Conservation (phyloP, 257 asterid species). For the Asclepias syriaca region DNA sequence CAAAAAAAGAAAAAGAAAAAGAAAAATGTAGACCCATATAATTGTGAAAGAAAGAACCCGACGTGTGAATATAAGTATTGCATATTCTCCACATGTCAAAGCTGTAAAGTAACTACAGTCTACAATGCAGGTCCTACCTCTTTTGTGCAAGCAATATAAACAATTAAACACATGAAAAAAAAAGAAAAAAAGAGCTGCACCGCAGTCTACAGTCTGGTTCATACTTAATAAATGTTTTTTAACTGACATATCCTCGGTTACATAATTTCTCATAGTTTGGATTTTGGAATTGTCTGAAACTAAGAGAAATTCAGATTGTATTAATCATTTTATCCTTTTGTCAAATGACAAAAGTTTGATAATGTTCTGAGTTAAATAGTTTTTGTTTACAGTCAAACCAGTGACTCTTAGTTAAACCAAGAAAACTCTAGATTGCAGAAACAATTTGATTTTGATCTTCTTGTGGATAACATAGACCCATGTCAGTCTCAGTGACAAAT, state of each 20-base stretch:
- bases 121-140: neutral
- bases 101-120: neutral
- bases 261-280: neutral
- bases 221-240: neutral
- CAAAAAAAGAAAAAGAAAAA: too few relatives aligned
- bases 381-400: neutral
- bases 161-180: neutral
- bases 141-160: neutral
- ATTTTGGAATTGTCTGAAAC: neutral
- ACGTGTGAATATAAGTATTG: neutral
- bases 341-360: neutral
- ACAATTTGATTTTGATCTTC: neutral
- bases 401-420: neutral
- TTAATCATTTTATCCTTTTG: neutral
- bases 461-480: neutral
- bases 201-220: neutral
- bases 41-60: neutral
- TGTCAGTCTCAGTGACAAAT: neutral
- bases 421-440: neutral
- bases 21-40: too few relatives aligned
- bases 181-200: neutral
- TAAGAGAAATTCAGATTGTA: neutral
- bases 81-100: neutral
- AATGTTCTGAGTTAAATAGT: neutral
- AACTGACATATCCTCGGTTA: neutral